Conservation (phyloP, 2,329 filamentous ascomycete genomes). For the Teratosphaeria destructans region DNA sequence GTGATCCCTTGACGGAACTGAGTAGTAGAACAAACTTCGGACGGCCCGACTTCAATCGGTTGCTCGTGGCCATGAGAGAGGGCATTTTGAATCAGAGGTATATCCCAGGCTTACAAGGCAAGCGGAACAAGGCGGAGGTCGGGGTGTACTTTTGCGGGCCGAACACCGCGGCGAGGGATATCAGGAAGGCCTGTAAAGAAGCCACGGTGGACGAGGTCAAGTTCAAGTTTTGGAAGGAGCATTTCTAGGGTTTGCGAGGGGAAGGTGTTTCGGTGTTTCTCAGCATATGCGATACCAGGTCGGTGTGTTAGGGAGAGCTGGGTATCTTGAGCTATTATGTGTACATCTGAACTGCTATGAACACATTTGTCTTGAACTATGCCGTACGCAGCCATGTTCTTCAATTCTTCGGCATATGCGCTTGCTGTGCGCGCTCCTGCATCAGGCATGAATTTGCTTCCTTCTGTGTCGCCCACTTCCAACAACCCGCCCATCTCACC, state of each 20-base stretch:
- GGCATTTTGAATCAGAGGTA: constrained; percentile 81
- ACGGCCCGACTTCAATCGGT: constrained; percentile 71
- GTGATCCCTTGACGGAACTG: constrained; percentile 87
- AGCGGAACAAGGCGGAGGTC: constrained; percentile 67
- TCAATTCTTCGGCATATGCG: neutral
- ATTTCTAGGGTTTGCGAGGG: constrained; percentile 38
- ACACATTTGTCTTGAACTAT: neutral
- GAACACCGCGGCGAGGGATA: constrained; percentile 67
- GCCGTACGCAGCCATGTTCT: neutral
- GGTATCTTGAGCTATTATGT: constrained; percentile 5
- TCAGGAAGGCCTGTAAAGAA: constrained; percentile 67
- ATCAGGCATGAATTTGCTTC: neutral
- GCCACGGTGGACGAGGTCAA: constrained; percentile 68
- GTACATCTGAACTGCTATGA: neutral
- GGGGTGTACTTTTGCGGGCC: constrained; percentile 98
- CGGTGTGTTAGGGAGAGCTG: constrained; percentile 1
- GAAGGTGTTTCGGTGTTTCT: neutral
- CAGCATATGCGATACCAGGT: neutral
- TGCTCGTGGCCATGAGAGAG: constrained; percentile 77
- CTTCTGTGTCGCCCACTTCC: neutral
- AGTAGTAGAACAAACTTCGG: constrained; percentile 88
- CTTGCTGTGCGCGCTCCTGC: neutral
- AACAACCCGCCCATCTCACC: neutral
- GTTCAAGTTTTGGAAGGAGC: constrained; percentile 99
- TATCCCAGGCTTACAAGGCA: constrained; percentile 56